Evolutionary conservation across 306 rosid species (phyloP), one percentile per base, ranked within the genome.

Genomic region (Lablab purpureus): DNA sequence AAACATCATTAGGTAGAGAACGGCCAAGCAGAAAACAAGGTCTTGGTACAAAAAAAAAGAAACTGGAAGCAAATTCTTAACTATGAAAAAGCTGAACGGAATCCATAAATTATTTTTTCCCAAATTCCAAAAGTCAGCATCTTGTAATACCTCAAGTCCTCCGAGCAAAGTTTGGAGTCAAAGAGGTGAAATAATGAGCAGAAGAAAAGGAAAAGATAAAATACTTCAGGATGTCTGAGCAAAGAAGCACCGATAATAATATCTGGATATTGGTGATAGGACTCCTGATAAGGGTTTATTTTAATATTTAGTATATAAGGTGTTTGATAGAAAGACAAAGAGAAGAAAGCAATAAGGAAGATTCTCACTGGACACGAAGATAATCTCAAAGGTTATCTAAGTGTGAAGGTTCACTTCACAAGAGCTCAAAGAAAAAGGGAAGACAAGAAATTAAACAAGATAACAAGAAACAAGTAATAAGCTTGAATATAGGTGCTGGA

Each of bases 171-270:
- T 45, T 45, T 21, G 7, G 69, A 45, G 64, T 41, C 54, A 40
- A 63, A 74, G 45, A 77, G 43, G 58, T 51, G 18, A 72, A 71
- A 72, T 18, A 30, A 30, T 50, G 32, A 52, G 54, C 18, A 11
- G 15, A 34, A 58, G 19, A 25, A 32, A 51, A 52, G 18, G 51
- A 22, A 60, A 73, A 47, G 56, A 56, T 27, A 70, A 59, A 10
- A 54, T 25, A 88, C 90, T 90, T 89, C 88, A 76, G 88, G 92
- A 81, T 89, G 90, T 80, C 83, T 85, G 84, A 90, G 90, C 81
- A 92, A 85, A 79, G 78, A 88, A 82, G 90, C 82, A 73, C 90
- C 89, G 75, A 56, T 80, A 76, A 83, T 73, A 73, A 79, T 86
- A 15, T 83, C 65, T 84, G 84, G 82, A 80, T 41, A 81, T 84